A percentile compares a stretch with the other conserved stretches of the same genome.
Evolutionary conservation across 441 rosid species (phyloP).

Genomic region (Erysimum pusillum): DNA sequence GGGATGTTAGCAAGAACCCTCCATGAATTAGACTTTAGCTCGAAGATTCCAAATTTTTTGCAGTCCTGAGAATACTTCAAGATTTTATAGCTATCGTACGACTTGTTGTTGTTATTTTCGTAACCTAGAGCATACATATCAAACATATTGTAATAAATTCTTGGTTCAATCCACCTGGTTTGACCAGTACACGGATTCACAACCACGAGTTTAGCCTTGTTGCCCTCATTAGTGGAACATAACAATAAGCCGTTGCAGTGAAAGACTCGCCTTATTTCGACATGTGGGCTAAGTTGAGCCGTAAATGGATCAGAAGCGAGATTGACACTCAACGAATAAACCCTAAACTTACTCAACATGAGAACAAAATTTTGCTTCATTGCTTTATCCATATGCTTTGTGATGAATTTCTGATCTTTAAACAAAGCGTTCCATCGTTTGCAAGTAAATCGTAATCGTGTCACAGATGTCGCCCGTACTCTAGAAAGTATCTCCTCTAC

Average conservation of each 20-base stretch:
- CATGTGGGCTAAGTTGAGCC: not conserved
- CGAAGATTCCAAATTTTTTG: not conserved
- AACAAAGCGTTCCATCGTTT: not conserved
- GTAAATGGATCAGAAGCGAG: not conserved
- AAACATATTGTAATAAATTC: not conserved
- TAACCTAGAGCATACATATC: not conserved
- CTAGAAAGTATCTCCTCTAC: not conserved
- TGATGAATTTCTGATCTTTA: not conserved
- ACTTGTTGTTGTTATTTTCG: not conserved
- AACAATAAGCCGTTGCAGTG: slow-evolving; percentile 2
- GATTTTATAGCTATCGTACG: not conserved
- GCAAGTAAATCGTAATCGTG: not conserved
- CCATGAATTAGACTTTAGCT: slow-evolving; percentile 1
- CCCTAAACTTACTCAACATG: not conserved
- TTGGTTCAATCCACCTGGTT: not conserved
- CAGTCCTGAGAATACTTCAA: not conserved
- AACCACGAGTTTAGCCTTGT: not conserved
- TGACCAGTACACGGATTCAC: not conserved
- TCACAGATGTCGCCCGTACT: not conserved
- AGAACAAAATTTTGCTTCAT: not conserved
- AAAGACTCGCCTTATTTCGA: not conserved
- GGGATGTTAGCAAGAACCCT: not conserved
- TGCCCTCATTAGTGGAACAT: not conserved
- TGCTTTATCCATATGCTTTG: not conserved
- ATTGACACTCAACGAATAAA: not conserved